Evolutionary conservation across 2,329 filamentous ascomycete genomes (phyloP).

Genomic region (Paracorniculantispora psalliotae): DNA sequence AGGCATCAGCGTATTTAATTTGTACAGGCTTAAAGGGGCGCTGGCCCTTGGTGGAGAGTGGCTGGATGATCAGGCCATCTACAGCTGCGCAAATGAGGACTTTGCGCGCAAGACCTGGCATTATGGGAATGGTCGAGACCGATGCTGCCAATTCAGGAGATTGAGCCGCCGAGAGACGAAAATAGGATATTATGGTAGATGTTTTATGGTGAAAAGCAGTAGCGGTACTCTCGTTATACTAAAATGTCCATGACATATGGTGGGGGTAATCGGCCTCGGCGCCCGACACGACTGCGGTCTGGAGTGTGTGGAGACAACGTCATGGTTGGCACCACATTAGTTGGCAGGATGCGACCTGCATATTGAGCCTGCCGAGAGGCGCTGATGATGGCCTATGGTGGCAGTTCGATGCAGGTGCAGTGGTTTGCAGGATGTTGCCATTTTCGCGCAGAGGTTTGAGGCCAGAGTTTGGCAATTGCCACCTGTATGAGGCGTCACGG

Average conservation of each 20-base stretch:
- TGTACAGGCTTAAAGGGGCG: conserved; percentile 53
- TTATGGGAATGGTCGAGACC: conserved; percentile 27
- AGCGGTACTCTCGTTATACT: background rate
- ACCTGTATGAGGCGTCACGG: background rate
- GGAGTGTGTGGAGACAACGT: conserved; percentile 14
- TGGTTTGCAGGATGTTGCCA: background rate
- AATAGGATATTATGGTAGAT: background rate
- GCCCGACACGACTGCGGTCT: conserved; percentile 13
- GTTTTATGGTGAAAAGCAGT: background rate
- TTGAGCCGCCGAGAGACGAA: background rate
- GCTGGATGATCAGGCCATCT: conserved; percentile 79
- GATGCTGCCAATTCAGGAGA: background rate
- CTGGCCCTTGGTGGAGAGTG: conserved; percentile 57
- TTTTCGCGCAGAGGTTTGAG: background rate
- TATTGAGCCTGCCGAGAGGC: background rate
- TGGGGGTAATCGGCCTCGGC: conserved; percentile 10
- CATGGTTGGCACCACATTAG: background rate
- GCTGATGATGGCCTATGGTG: background rate
- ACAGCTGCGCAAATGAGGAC: conserved; percentile 73
- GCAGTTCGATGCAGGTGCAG: background rate
- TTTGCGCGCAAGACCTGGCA: conserved; percentile 77
- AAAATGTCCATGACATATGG: conserved; percentile 8
- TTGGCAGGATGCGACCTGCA: background rate
- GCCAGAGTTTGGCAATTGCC: background rate
- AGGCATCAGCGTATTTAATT: conserved; percentile 63